A percentile compares a stretch with the other conserved stretches of the same genome.
Conservation (phyloP, 345 rosid species). For the Ceriops decandra region DNA sequence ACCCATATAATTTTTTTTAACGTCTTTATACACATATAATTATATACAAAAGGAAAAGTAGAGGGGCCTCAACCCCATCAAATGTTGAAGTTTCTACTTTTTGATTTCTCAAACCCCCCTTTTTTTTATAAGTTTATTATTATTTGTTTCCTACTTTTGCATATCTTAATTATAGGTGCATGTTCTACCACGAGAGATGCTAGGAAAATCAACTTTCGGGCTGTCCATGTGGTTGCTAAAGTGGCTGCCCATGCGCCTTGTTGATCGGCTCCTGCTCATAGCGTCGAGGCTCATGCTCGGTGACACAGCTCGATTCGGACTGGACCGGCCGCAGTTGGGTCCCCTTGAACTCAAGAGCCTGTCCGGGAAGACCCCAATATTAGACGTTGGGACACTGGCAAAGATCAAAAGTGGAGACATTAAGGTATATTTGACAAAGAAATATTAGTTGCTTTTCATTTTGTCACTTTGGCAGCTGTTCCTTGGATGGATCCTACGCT, state of each 20-base stretch:
- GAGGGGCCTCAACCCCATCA: too few species aligned
- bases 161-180: slow-evolving; percentile 48
- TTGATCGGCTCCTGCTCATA: slow-evolving; percentile 56
- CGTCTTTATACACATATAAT: too few species aligned
- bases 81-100: neutral
- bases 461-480: neutral
- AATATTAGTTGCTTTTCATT: neutral
- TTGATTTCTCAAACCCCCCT: neutral
- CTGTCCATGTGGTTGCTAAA: slow-evolving; percentile 69
- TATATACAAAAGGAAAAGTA: too few species aligned
- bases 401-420: slow-evolving; percentile 70
- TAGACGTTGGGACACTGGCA: slow-evolving; percentile 80
- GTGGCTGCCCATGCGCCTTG: slow-evolving; percentile 69
- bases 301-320: slow-evolving; percentile 57
- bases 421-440: slow-evolving; percentile 41
- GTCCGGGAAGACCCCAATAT: slow-evolving; percentile 82
- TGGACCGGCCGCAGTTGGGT: slow-evolving; percentile 65
- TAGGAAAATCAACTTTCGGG: slow-evolving; percentile 81
- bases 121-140: slow-evolving; percentile 3
- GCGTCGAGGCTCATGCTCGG: slow-evolving; percentile 62
- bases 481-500: too few species aligned
- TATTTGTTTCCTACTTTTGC: neutral
- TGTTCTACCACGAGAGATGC: slow-evolving; percentile 85
- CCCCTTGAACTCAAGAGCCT: slow-evolving; percentile 67
- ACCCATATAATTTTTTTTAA: too few species aligned